Conservation (phyloP, 352 stramenopile species). For the Pythium aquatile region DNA sequence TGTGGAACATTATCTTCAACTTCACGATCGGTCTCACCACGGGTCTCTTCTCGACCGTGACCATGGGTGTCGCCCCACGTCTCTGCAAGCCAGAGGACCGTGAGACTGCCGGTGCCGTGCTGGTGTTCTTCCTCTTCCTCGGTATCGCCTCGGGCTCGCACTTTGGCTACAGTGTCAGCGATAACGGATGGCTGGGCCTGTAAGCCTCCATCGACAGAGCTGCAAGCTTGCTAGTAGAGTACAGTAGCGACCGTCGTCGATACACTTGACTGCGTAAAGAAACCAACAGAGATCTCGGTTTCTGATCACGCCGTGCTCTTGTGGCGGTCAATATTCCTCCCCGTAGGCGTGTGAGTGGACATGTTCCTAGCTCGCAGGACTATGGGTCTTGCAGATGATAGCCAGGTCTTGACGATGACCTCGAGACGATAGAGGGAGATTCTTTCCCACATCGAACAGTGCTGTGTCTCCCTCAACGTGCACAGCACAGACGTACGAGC, state of each 20-base stretch:
- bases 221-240: neutral
- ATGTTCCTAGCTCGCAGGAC: too few species aligned
- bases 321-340: too few species aligned
- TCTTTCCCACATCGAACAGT: too few species aligned
- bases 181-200: conserved; percentile 30
- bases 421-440: too few species aligned
- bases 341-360: too few species aligned
- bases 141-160: conserved; percentile 34
- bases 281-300: neutral
- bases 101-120: conserved; percentile 32
- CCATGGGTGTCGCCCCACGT: conserved; percentile 32
- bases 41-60: conserved; percentile 34
- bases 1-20: conserved; percentile 31
- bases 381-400: too few species aligned
- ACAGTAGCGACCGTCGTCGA: neutral
- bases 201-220: conserved; percentile 1
- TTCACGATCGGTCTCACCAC: conserved; percentile 35
- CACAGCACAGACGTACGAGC: too few species aligned
- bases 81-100: conserved; percentile 32
- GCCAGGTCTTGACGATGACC: too few species aligned
- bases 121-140: conserved; percentile 37
- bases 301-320: neutral
- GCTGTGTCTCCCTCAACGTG: too few species aligned
- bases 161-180: conserved; percentile 30
- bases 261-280: neutral